Evolutionary conservation across 2,329 filamentous ascomycete genomes (phyloP).

Genomic region (Cladorrhinum sp.): DNA sequence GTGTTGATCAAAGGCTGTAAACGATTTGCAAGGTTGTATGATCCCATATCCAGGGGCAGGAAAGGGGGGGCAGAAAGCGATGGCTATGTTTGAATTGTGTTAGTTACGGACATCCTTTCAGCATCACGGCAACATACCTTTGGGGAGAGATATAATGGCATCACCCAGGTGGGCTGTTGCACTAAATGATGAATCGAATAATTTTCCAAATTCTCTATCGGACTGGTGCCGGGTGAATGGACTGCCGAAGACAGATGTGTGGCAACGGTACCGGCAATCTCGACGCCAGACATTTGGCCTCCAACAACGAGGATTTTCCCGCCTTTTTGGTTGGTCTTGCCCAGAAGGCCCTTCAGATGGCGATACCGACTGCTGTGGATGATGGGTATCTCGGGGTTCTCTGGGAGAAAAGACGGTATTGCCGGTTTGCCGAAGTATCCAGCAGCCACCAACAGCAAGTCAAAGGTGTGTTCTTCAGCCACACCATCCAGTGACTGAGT

Average conservation of each 20-base stretch:
- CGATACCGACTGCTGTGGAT: constrained; percentile 69
- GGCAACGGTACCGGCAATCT: constrained; percentile 71
- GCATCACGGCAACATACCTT: constrained; percentile 40
- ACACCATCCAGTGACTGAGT: constrained; percentile 28
- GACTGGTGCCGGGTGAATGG: constrained; percentile 47
- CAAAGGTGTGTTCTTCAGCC: constrained; percentile 54
- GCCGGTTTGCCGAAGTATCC: constrained; percentile 70
- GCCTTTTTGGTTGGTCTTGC: constrained; percentile 35
- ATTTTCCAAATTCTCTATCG: constrained; percentile 42
- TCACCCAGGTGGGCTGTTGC: constrained; percentile 68
- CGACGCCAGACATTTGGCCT: constrained; percentile 79
- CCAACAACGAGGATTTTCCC: constrained; percentile 72
- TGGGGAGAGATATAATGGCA: constrained; percentile 58
- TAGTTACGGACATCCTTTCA: constrained; percentile 3
- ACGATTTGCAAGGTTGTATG: constrained; percentile 67
- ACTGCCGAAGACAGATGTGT: constrained; percentile 64
- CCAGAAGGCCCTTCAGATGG: constrained; percentile 49
- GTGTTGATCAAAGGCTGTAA: constrained; percentile 58
- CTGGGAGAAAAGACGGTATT: constrained; percentile 45
- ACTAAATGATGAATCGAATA: constrained; percentile 66
- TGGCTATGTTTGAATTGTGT: constrained; percentile 34
- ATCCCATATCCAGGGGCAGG: constrained; percentile 67
- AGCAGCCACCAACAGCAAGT: constrained; percentile 69
- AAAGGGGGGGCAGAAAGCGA: constrained; percentile 55
- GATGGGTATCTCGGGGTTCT: constrained; percentile 44